Base-by-base conservation (phyloP, 2,329 filamentous ascomycete species). In the Claviceps sp. region DNA sequence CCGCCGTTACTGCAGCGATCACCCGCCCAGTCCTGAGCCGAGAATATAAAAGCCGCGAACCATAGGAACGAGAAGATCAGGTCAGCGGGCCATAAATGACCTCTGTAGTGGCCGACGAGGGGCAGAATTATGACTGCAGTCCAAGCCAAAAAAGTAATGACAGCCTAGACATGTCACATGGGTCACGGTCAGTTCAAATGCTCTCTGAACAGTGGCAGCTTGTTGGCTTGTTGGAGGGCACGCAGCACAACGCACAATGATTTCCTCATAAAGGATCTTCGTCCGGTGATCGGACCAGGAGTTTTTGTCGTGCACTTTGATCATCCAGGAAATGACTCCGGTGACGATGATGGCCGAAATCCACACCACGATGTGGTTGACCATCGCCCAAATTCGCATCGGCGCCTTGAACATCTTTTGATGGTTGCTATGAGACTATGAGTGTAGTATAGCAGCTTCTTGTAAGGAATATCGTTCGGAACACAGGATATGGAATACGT, bases 41-140 rank as follows among this genome's bases (percentile, higher is more conserved):
- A 52, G 50, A 62, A 61, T 55, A 61, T 59, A 48, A 62, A 61
- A 17, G 58, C 54, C 6, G 60, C 61, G 45, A 63, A 56, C 60
- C 60, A 62, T 1, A 62, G 57, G 48, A 60, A 62, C 19, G 59
- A 61, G 43, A 61, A 58, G 48, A 57, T 49, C 7, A 61, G 47
- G 50, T 60, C 59, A 4, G 57, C 16, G 2, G 58, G 58, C 47
- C 58, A 39, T 3, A 63, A 39, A 14, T 56, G 54, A n/a, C 61
- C 60, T 3, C 53, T 49, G 47, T 61, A 62, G 13, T 50, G 53
- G 19, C 53, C 47, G 24, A 58, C 7, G 1, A 60, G 30, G 2
- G 60, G 57, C 3, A 61, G 16, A 8, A 57, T 22, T 45, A 59
- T 55, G 24, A 52, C 56, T 39, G 59, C 13, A 10, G 58, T 47